These are phyloP conservation scores for Coemansia reversa DNA, from an alignment of 192 early-diverging fungal genomes.

Conservation along the genomic window DNA sequence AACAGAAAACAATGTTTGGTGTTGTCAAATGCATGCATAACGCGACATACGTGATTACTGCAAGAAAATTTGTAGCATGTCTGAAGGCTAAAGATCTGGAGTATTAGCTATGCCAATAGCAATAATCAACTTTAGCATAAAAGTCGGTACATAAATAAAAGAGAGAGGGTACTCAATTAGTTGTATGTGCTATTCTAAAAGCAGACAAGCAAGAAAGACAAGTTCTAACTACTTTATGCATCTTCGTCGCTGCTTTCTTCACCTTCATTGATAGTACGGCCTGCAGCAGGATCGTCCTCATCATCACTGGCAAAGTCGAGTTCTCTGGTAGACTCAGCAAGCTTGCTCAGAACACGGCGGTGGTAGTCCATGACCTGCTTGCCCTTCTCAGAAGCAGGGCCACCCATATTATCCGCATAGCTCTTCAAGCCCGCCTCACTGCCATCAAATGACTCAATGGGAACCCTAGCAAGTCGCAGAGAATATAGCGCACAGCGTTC, in stretches of 20 bases:
- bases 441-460: constrained; percentile 25
- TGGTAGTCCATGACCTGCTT: constrained; percentile 60
- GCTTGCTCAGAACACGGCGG: constrained; percentile 56
- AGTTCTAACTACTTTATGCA: not conserved
- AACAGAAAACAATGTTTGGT: not conserved
- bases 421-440: constrained; percentile 18
- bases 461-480: constrained; percentile 58
- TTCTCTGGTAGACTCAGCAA: constrained; percentile 46
- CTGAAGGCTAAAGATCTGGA: too few relatives aligned
- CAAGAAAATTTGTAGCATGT: too few relatives aligned
- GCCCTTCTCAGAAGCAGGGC: constrained; percentile 50
- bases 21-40: not conserved
- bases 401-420: constrained; percentile 54
- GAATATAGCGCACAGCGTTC: constrained; percentile 77
- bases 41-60: too few relatives aligned
- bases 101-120: not conserved
- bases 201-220: constrained; percentile 4
- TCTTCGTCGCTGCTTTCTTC: constrained; percentile 8
- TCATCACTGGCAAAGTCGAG: constrained; percentile 50
- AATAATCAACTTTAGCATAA: constrained; percentile 3
- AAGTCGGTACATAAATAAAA: not conserved
- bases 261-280: not conserved
- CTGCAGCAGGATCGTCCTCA: constrained; percentile 18
- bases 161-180: not conserved
- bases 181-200: not conserved